Conservation (phyloP, 78 protist species). For the Blattamonas nauphoetae region DNA sequence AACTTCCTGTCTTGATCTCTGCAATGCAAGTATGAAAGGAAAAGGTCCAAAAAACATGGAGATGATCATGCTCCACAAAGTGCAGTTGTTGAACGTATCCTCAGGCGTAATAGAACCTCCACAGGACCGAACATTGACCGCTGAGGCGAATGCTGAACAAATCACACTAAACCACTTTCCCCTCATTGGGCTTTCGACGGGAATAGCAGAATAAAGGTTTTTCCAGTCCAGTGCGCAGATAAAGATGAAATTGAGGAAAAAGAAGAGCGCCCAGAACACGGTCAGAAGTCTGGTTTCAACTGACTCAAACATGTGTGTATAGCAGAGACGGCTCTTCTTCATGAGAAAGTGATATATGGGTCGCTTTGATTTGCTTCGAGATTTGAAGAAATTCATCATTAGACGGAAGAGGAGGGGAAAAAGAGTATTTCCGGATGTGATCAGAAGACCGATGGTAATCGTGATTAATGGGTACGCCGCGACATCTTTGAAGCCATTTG, state of each 20-base stretch:
- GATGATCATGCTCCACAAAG: too few relatives aligned
- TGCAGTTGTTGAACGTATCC: too few relatives aligned
- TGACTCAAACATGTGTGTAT: conserved; percentile 12
- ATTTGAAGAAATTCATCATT: background rate
- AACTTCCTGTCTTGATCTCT: too few relatives aligned
- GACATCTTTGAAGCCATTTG: background rate
- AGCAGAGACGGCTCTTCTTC: conserved; percentile 11
- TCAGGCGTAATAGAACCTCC: too few relatives aligned
- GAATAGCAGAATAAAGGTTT: background rate
- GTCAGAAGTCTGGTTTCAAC: background rate
- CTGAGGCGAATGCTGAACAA: background rate
- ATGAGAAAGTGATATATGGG: background rate
- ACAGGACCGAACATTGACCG: background rate
- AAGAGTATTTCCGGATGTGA: conserved; percentile 2
- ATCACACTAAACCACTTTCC: background rate
- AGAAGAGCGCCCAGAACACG: background rate
- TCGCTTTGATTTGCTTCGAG: background rate
- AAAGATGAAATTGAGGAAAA: background rate
- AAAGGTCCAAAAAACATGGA: too few relatives aligned
- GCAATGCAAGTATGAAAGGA: too few relatives aligned
- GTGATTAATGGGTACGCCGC: background rate
- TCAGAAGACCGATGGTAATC: conserved; percentile 6
- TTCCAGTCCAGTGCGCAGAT: background rate
- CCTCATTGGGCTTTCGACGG: background rate
- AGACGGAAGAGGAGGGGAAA: conserved; percentile 8